Percentiles rank a stretch among this genome's conserved stretches.
Evolutionary conservation across 2,329 filamentous ascomycete genomes (phyloP).

Genomic region (Colletotrichum simmondsii): DNA sequence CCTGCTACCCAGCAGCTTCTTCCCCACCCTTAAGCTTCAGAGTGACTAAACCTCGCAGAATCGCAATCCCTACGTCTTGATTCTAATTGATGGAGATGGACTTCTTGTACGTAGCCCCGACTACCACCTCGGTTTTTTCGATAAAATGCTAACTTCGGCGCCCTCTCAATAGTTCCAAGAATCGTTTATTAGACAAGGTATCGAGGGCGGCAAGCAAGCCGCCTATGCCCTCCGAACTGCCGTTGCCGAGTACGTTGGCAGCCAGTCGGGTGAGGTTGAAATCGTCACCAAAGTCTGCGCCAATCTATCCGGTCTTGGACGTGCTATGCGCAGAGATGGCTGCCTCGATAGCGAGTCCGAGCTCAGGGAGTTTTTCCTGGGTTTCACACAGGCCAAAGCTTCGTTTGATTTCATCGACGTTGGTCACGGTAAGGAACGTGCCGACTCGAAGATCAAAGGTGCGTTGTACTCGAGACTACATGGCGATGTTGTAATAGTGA

Average conservation of each 20-base stretch:
- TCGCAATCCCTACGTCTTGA: slow-evolving; percentile 68
- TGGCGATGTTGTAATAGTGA: background rate
- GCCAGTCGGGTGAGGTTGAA: slow-evolving; percentile 58
- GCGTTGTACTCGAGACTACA: slow-evolving; percentile 12
- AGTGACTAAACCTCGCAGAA: slow-evolving; percentile 48
- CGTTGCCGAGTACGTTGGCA: slow-evolving; percentile 57
- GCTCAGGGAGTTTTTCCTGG: slow-evolving; percentile 67
- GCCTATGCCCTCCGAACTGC: slow-evolving; percentile 60
- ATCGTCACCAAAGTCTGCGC: slow-evolving; percentile 67
- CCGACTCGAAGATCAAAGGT: slow-evolving; percentile 72
- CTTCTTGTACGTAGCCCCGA: slow-evolving; percentile 58
- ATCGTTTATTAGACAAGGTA: slow-evolving; percentile 62
- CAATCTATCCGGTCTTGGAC: slow-evolving; percentile 62
- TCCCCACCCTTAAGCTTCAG: background rate
- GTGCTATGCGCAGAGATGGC: slow-evolving; percentile 61
- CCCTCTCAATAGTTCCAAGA: slow-evolving; percentile 63
- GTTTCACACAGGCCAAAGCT: slow-evolving; percentile 68
- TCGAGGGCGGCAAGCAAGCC: slow-evolving; percentile 65
- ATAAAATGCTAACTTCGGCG: slow-evolving; percentile 15
- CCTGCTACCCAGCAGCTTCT: slow-evolving; percentile 19
- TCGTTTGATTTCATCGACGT: slow-evolving; percentile 74
- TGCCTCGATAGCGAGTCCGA: slow-evolving; percentile 54
- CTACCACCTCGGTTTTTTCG: background rate
- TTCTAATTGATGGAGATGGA: slow-evolving; percentile 72
- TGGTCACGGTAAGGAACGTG: slow-evolving; percentile 67